Conservation (phyloP, 2,329 filamentous ascomycete genomes). For the Xylariaceae sp. region DNA sequence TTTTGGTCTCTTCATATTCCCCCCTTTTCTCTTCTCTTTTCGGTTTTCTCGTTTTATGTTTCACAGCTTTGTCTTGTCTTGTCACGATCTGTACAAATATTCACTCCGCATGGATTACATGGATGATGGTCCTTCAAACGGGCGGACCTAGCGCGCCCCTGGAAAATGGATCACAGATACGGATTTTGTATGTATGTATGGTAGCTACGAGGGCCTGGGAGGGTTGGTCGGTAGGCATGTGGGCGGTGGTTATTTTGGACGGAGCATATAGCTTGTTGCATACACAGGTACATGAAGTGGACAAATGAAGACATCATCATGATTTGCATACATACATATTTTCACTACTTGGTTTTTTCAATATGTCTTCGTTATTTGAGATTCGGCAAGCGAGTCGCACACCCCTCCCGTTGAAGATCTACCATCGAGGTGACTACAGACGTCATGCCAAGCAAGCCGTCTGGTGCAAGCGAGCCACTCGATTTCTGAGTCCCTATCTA, state of each 20-base stretch:
- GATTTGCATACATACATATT: too few relatives aligned
- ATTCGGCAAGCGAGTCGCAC: not conserved
- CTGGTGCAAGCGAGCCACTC: conserved; percentile 22
- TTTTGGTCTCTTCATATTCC: conserved; percentile 16
- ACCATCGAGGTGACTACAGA: conserved; percentile 8
- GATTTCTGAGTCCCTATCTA: conserved; percentile 18
- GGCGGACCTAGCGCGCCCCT: conserved; percentile 5
- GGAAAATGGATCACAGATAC: conserved; percentile 27
- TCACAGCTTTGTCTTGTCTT: conserved; percentile 3
- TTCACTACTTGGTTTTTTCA: too few relatives aligned
- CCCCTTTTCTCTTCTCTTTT: not conserved
- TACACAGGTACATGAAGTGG: conserved; percentile 16
- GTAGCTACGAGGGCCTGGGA: conserved; percentile 7
- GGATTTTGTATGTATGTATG: conserved; percentile 22
- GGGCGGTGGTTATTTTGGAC: conserved; percentile 6
- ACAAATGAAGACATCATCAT: conserved; percentile 17
- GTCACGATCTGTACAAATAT: conserved; percentile 27
- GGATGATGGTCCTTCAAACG: conserved; percentile 25
- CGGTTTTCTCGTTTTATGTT: conserved; percentile 10
- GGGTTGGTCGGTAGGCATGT: conserved; percentile 3
- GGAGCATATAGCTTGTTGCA: conserved; percentile 21
- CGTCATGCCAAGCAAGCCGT: conserved; percentile 5
- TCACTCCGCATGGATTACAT: conserved; percentile 26
- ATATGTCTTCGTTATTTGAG: not conserved
- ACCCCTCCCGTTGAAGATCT: conserved; percentile 9